Evolutionary conservation across 169 alveolate genomes (phyloP), one percentile per base, ranked within the genome.

Genomic region (Cryptosporidium xiaoi): DNA sequence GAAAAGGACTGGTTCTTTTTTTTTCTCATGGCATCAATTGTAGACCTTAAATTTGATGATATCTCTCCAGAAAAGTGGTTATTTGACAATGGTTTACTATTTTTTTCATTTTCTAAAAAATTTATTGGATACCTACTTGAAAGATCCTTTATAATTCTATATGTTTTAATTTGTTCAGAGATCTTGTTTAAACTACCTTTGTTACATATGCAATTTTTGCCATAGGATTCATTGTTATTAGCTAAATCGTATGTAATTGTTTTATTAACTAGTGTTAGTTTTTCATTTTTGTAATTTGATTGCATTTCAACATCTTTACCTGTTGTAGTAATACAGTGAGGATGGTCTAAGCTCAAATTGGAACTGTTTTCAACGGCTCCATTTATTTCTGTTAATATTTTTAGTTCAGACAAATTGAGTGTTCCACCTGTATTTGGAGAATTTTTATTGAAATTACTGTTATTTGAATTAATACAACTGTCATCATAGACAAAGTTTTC

Each of bases 401-500:
- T 56, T 3, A 77, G 87, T 60, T 77, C 87, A 2, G 87, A 77
- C 27, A 77, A 48, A 13, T 77, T 66, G 8, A 77, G 50, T 36
- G 87, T 77, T 60, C 71, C 71, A 24, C 87, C 48, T 46, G 87
- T 60, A 60, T 60, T 60, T 44, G 87, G 87, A 29, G 87, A 77
- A 44, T 31, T 13, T 13, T 67, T 67, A 64, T 40, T 40, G 4
- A 40, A 40, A 40, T 6, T 40, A 40, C 10, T 6, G 48, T 8
- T 40, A 8, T 40, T 40, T 40, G 10, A 40, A 40, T 40, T 40
- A 40, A 6, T 6, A 8, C 13, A 8, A 40, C 48, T 1, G 4
- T 18, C 13, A 10, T 50, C 18, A 34, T n/a, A 33, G n/a, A 56
- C 64, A 44, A 10, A 27, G 51, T 6, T 69, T 18, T 48, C 82